phyloP scores from a whole-genome alignment of 2,329 filamentous ascomycete species.

The Biscogniauxia marginata region DNA sequence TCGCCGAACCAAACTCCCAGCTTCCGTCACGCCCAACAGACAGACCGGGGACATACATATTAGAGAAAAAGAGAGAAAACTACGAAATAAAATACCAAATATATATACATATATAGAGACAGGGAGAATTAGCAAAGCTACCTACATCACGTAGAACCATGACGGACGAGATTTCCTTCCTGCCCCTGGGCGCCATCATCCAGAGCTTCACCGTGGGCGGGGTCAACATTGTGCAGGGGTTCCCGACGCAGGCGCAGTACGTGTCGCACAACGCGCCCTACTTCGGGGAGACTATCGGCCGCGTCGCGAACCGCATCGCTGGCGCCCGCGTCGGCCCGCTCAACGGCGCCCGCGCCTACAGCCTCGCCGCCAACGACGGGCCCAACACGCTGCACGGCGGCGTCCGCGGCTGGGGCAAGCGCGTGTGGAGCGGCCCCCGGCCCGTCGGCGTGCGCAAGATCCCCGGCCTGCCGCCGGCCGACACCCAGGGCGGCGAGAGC shows the following conservation, averaged over 20 bases:
- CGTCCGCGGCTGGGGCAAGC: conserved; percentile 75
- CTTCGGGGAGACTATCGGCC: conserved; percentile 94
- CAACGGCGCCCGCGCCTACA: conserved; percentile 66
- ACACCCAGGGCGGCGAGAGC: conserved; percentile 60
- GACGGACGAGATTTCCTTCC: conserved; percentile 56
- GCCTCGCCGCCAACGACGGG: conserved; percentile 72
- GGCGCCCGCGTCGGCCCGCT: conserved; percentile 68
- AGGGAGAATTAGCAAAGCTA: not conserved
- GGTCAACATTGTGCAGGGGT: conserved; percentile 85
- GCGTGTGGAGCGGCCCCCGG: conserved; percentile 70
- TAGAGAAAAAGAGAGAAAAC: conserved; percentile 3
- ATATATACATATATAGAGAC: not conserved
- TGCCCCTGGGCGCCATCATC: conserved; percentile 76
- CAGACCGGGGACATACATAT: no score
- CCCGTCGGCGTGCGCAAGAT: conserved; percentile 53
- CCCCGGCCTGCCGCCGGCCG: conserved; percentile 48
- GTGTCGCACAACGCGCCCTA: conserved; percentile 70
- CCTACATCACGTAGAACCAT: conserved; percentile 11
- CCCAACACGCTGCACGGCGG: conserved; percentile 76
- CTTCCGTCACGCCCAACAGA: no score
- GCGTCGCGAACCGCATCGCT: conserved; percentile 76
- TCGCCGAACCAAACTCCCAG: no score
- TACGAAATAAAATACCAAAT: conserved; percentile 4
- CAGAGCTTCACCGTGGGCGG: conserved; percentile 76
- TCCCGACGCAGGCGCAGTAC: conserved; percentile 75